Conservation (phyloP, 192 early-diverging fungal genomes). For the Gonapodya prolifera region DNA sequence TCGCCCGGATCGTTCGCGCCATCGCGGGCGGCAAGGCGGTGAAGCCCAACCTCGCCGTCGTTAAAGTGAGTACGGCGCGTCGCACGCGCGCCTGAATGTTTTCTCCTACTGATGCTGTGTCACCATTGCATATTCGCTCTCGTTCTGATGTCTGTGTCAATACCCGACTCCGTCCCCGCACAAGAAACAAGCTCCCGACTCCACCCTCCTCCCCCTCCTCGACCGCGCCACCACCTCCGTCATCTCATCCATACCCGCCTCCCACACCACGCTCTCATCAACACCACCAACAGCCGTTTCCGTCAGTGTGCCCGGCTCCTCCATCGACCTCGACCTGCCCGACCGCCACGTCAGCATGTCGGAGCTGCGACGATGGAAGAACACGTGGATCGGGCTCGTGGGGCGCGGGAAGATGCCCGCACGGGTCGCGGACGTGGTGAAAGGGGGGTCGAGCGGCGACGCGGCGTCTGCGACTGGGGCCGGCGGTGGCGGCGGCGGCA, state of each 20-base stretch:
- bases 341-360: constrained; percentile 57
- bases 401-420: neutral
- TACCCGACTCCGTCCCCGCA: constrained; percentile 10
- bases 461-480: too few relatives aligned
- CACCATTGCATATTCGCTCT: neutral
- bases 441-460: constrained; percentile 73
- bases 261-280: constrained; percentile 8
- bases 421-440: neutral
- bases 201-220: neutral
- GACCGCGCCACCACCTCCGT: neutral
- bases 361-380: constrained; percentile 62
- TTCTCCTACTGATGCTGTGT: neutral
- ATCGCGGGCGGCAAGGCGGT: constrained; percentile 57
- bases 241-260: constrained; percentile 19
- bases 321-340: constrained; percentile 35
- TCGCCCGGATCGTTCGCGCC: constrained; percentile 53
- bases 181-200: constrained; percentile 13
- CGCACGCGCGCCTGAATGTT: neutral
- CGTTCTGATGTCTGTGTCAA: too few relatives aligned
- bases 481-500: too few relatives aligned
- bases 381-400: neutral
- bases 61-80: constrained; percentile 28
- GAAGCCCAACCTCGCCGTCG: constrained; percentile 77
- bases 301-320: neutral
- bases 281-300: neutral